Evolutionary conservation across 805 yeast species (phyloP).

Genomic region (Zygotorulaspora florentina): DNA sequence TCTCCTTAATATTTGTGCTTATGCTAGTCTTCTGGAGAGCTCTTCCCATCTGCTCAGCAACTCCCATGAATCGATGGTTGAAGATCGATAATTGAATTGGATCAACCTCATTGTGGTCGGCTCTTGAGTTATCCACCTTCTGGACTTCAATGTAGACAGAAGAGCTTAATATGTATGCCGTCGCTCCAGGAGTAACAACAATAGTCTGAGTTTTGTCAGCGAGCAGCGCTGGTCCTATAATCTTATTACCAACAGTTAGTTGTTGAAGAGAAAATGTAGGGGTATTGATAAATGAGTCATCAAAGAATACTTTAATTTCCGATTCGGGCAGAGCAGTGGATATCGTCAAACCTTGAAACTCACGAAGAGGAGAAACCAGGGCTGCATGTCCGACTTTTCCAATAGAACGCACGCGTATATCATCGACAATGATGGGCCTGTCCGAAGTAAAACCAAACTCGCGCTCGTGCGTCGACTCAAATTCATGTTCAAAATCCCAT

Average conservation of each 20-base stretch:
- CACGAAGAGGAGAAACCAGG: slow-evolving; percentile 22
- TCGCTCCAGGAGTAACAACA: slow-evolving; percentile 17
- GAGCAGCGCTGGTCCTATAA: slow-evolving; percentile 69
- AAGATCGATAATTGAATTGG: slow-evolving; percentile 72
- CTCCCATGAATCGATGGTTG: slow-evolving; percentile 81
- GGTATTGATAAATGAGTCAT: slow-evolving; percentile 45
- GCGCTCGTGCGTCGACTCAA: slow-evolving; percentile 51
- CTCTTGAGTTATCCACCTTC: slow-evolving; percentile 11
- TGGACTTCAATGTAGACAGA: slow-evolving; percentile 35
- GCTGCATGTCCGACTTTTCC: slow-evolving; percentile 41
- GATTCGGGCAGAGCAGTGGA: background rate
- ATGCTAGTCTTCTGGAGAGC: slow-evolving; percentile 75
- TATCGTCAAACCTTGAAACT: slow-evolving; percentile 29
- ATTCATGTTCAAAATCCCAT: slow-evolving; percentile 38
- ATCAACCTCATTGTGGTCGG: slow-evolving; percentile 36
- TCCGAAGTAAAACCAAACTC: slow-evolving; percentile 70
- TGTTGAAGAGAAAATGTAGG: slow-evolving; percentile 52
- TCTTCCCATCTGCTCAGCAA: slow-evolving; percentile 85
- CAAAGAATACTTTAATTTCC: slow-evolving; percentile 48
- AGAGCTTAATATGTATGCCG: slow-evolving; percentile 36
- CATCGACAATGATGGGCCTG: slow-evolving; percentile 60
- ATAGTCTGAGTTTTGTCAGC: slow-evolving; percentile 74
- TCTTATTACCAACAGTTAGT: slow-evolving; percentile 46
- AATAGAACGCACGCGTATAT: slow-evolving; percentile 65
- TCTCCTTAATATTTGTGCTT: slow-evolving; percentile 75